phyloP scores from a whole-genome alignment of 1,284 basidiomycete genomes.

The Melampsora allii-populina region DNA sequence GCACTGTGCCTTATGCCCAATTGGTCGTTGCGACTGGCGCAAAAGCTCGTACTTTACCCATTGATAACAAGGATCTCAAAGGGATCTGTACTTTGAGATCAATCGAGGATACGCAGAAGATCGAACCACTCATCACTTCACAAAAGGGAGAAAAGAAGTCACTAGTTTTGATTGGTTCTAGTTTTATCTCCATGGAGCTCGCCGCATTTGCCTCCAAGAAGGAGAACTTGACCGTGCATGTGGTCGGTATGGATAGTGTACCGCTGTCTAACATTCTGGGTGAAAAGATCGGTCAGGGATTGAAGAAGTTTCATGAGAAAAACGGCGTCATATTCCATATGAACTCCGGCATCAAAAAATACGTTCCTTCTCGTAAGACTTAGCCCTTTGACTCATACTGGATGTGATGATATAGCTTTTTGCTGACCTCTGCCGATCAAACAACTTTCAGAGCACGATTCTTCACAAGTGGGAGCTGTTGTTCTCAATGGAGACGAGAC shows the following conservation, averaged over 20 bases:
- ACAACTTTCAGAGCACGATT: constrained; percentile 49
- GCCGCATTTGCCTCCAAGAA: constrained; percentile 71
- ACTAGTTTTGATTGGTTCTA: constrained; percentile 80
- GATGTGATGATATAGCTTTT: constrained; percentile 26
- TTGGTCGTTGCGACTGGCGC: constrained; percentile 56
- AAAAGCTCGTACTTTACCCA: constrained; percentile 59
- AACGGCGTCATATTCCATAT: constrained; percentile 51
- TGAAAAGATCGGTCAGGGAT: constrained; percentile 70
- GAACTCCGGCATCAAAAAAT: constrained; percentile 48
- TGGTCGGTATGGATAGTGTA: constrained; percentile 78
- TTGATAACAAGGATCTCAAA: constrained; percentile 70
- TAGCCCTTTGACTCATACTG: constrained; percentile 7
- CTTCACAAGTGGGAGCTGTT: constrained; percentile 58
- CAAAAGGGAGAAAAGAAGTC: constrained; percentile 54
- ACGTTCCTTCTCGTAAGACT: constrained; percentile 55
- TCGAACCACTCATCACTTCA: constrained; percentile 34
- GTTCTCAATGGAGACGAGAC: constrained; percentile 66
- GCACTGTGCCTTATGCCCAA: constrained; percentile 52
- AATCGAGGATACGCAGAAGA: constrained; percentile 67
- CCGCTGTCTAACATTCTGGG: constrained; percentile 81
- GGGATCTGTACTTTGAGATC: constrained; percentile 76
- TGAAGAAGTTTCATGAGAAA: constrained; percentile 61
- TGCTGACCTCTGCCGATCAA: constrained; percentile 40
- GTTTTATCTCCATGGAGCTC: constrained; percentile 92
- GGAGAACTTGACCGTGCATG: constrained; percentile 63